Conservation (phyloP, 805 yeast genomes). For the Peterozyma xylosa region DNA sequence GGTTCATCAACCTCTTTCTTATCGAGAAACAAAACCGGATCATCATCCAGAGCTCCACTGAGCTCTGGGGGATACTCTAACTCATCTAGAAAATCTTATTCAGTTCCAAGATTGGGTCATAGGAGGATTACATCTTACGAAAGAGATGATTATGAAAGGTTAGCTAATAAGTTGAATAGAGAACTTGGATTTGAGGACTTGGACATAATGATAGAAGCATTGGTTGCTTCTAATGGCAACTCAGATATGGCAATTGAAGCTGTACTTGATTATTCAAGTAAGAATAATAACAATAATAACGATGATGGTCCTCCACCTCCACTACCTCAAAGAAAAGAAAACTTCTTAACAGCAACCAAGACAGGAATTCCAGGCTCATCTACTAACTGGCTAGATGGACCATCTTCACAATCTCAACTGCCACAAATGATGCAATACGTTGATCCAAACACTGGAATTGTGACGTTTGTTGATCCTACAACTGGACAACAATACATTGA, state of each 20-base stretch:
- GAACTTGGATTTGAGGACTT: constrained; percentile 51
- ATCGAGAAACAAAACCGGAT: neutral
- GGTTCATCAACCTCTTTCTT: constrained; percentile 1
- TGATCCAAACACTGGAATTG: constrained; percentile 64
- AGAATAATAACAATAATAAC: too few relatives aligned
- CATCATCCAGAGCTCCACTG: constrained; percentile 12
- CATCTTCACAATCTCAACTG: constrained; percentile 17
- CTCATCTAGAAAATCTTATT: constrained; percentile 10
- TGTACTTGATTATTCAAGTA: constrained; percentile 31
- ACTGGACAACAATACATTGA: constrained; percentile 58
- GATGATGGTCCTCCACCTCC: constrained; percentile 39
- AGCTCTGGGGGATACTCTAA: constrained; percentile 1
- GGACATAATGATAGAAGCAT: constrained; percentile 57
- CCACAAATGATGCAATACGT: constrained; percentile 51
- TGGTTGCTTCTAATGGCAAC: constrained; percentile 52
- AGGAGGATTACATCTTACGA: constrained; percentile 49
- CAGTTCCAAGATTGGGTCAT: constrained; percentile 36
- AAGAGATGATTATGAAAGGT: constrained; percentile 39
- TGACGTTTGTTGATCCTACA: constrained; percentile 53
- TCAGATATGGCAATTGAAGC: constrained; percentile 47
- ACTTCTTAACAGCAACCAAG: constrained; percentile 21
- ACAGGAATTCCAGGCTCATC: constrained; percentile 23
- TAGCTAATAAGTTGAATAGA: constrained; percentile 36
- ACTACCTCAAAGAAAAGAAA: constrained; percentile 31
- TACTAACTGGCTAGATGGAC: constrained; percentile 18